Conservation (phyloP, 192 early-diverging fungal genomes). For the Coemansia sp. region DNA sequence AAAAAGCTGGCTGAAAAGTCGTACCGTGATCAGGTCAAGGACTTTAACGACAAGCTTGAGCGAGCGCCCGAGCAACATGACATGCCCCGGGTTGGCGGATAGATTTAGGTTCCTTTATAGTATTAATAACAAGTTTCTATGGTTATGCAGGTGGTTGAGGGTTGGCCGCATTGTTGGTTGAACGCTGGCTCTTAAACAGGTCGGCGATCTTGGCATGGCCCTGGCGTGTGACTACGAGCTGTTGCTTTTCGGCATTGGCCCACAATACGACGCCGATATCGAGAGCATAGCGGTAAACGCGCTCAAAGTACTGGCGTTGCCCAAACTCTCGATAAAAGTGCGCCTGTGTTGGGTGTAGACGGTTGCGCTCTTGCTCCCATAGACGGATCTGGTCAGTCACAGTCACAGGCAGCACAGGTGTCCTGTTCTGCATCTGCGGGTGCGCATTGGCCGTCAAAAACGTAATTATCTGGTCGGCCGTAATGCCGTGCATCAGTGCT, state of each 20-base stretch:
- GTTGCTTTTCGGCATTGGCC: constrained; percentile 66
- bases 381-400: constrained; percentile 93
- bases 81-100: constrained; percentile 55
- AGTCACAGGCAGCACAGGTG: constrained; percentile 82
- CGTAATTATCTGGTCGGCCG: constrained; percentile 92
- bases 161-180: too few species aligned
- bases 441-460: constrained; percentile 90
- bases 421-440: constrained; percentile 82
- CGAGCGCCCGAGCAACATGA: constrained; percentile 66
- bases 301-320: constrained; percentile 69
- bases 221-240: constrained; percentile 73
- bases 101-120: neutral
- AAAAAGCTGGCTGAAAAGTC: constrained; percentile 44
- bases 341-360: constrained; percentile 61
- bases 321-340: constrained; percentile 79
- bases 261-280: constrained; percentile 77
- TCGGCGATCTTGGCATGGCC: constrained; percentile 69
- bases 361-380: constrained; percentile 94
- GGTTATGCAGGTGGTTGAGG: too few species aligned
- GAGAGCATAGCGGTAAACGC: constrained; percentile 72
- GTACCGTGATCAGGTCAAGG: constrained; percentile 52
- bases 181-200: constrained; percentile 33
- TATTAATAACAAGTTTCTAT: neutral
- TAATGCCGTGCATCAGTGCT: constrained; percentile 85
- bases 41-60: constrained; percentile 66